These are phyloP conservation scores for Fusarium buxicola DNA, from an alignment of 2,329 filamentous ascomycete genomes.

Conservation along the genomic window DNA sequence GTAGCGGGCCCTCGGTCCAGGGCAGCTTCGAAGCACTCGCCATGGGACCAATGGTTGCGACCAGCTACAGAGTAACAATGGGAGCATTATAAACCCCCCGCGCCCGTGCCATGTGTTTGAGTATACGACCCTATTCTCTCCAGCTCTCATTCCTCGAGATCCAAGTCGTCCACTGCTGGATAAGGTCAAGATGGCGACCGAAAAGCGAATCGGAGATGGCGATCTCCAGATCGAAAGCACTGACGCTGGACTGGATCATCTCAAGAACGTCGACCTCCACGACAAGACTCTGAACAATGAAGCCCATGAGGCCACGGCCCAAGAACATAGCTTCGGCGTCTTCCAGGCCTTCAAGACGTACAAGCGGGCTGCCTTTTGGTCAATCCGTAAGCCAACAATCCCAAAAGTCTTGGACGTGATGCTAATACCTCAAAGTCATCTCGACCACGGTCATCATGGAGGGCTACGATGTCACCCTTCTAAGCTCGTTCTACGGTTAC, in stretches of 20 bases:
- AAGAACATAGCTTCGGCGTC: conserved; percentile 53
- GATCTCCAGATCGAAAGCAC: conserved; percentile 48
- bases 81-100: conserved; percentile 21
- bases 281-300: conserved; percentile 54
- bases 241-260: conserved; percentile 46
- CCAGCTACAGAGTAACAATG: too few species aligned
- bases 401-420: background rate
- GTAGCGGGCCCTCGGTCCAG: background rate
- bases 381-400: conserved; percentile 47
- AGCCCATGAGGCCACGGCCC: conserved; percentile 51
- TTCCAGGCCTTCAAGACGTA: conserved; percentile 54
- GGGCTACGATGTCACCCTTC: conserved; percentile 61
- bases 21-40: too few species aligned
- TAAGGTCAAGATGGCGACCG: conserved; percentile 39
- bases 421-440: conserved; percentile 48
- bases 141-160: background rate
- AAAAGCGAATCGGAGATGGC: conserved; percentile 33
- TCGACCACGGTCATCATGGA: conserved; percentile 64
- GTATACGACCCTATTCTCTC: conserved; percentile 1
- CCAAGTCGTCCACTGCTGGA: conserved; percentile 12
- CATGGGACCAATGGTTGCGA: too few species aligned
- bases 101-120: background rate
- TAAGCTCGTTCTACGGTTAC: conserved; percentile 61
- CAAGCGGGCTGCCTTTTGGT: conserved; percentile 56
- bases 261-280: conserved; percentile 50